phyloP scores from a whole-genome alignment of 768 basidiomycete genomes.

The Kwoniella pini region DNA sequence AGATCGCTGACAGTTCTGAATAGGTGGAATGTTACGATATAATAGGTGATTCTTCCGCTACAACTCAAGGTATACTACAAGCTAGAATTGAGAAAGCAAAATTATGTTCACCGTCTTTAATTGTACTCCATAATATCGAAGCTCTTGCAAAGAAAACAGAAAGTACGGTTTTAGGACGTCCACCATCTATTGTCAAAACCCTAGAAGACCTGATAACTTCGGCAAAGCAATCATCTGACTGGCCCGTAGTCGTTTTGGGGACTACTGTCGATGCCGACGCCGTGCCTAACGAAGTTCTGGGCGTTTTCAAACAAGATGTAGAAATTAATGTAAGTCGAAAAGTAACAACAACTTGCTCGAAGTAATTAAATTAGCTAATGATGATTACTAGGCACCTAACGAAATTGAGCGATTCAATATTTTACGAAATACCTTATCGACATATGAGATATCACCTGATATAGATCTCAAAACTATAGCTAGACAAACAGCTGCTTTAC shows the following conservation, averaged over 20 bases:
- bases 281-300: conserved; percentile 65
- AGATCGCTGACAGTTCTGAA: neutral
- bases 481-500: conserved; percentile 84
- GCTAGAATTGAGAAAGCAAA: conserved; percentile 75
- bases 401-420: conserved; percentile 72
- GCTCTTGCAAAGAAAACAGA: conserved; percentile 66
- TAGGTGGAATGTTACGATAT: conserved; percentile 86
- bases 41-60: conserved; percentile 71
- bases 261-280: conserved; percentile 69
- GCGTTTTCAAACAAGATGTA: conserved; percentile 84
- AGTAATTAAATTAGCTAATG: neutral
- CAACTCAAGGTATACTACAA: conserved; percentile 71
- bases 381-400: conserved; percentile 66
- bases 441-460: conserved; percentile 66
- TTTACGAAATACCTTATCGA: conserved; percentile 59
- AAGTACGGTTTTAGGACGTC: conserved; percentile 19
- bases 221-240: conserved; percentile 64
- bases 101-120: conserved; percentile 77
- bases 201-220: conserved; percentile 56
- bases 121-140: conserved; percentile 65
- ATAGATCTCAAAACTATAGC: conserved; percentile 73
- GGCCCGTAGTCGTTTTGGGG: conserved; percentile 73
- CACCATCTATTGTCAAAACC: conserved; percentile 59
- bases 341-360: too few relatives aligned
- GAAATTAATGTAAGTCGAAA: conserved; percentile 64